Conservation (phyloP, 306 rosid species). For the Pachyrhizus erosus region DNA sequence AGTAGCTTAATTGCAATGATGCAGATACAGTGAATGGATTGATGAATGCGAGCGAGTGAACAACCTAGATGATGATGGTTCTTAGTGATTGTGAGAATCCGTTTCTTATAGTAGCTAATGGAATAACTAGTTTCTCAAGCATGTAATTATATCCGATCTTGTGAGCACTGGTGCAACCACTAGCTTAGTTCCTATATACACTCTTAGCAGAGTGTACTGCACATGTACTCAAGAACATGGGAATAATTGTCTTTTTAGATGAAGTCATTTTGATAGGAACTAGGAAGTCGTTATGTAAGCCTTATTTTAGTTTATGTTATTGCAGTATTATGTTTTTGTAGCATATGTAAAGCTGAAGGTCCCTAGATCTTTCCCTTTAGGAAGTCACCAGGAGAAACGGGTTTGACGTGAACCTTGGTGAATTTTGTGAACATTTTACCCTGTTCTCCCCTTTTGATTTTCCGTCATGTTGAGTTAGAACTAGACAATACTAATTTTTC, state of each 20-base stretch:
- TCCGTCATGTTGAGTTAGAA: too few relatives aligned
- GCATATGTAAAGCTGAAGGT: not conserved
- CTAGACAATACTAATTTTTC: too few relatives aligned
- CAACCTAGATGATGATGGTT: slow-evolving; percentile 74
- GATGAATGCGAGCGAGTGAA: slow-evolving; percentile 95
- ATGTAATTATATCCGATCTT: slow-evolving; percentile 35
- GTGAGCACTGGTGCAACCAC: not conserved
- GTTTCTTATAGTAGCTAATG: slow-evolving; percentile 3
- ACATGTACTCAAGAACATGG: slow-evolving; percentile 6
- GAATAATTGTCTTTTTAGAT: slow-evolving; percentile 42
- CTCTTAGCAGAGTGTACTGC: slow-evolving; percentile 17
- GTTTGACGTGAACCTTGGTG: not conserved
- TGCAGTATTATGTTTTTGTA: slow-evolving; percentile 19
- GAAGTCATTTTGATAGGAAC: not conserved
- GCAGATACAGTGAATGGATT: slow-evolving; percentile 96
- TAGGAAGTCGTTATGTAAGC: not conserved
- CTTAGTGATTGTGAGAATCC: slow-evolving; percentile 43
- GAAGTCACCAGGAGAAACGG: not conserved
- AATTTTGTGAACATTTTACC: not conserved
- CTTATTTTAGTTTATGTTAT: not conserved
- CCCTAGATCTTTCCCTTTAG: not conserved
- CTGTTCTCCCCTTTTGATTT: too few relatives aligned
- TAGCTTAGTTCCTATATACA: slow-evolving; percentile 19
- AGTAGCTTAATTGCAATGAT: slow-evolving; percentile 31
- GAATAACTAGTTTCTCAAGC: slow-evolving; percentile 1